Evolutionary conservation across 495 filamentous ascomycete genomes (phyloP).

Genomic region (Talaromyces stipitatus): DNA sequence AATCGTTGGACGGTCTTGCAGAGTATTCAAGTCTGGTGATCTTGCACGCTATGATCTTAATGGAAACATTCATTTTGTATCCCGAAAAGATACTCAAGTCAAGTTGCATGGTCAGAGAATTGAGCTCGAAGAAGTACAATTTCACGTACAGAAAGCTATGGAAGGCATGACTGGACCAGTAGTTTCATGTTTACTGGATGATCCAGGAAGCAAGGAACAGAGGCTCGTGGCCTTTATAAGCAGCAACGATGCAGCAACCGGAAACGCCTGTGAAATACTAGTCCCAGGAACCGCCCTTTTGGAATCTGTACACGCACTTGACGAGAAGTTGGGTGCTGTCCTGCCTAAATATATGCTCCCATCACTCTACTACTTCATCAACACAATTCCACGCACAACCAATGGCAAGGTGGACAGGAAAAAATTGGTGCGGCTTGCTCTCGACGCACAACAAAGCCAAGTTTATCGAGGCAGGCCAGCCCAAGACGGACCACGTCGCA

Average conservation of each 20-base stretch:
- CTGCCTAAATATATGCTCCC: slow-evolving; percentile 48
- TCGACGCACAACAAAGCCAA: slow-evolving; percentile 8
- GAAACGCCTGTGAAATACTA: too few relatives aligned
- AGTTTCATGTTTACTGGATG: too few relatives aligned
- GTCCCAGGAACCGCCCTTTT: too few relatives aligned
- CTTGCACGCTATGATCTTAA: slow-evolving; percentile 21
- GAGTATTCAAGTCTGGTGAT: slow-evolving; percentile 29
- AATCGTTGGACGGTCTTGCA: slow-evolving; percentile 26
- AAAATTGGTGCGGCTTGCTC: slow-evolving; percentile 21
- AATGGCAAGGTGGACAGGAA: slow-evolving; percentile 50
- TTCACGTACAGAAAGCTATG: too few relatives aligned
- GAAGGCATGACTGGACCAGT: too few relatives aligned
- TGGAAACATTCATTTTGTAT: slow-evolving; percentile 30
- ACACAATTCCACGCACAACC: slow-evolving; percentile 37
- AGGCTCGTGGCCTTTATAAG: too few relatives aligned
- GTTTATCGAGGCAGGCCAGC: slow-evolving; percentile 7
- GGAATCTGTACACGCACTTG: too few relatives aligned
- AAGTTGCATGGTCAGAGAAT: slow-evolving; percentile 37
- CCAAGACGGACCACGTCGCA: too few relatives aligned
- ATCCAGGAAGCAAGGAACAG: too few relatives aligned
- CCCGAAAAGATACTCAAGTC: slow-evolving; percentile 37
- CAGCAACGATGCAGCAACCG: too few relatives aligned
- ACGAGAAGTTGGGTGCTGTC: slow-evolving; percentile 3
- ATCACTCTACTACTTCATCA: slow-evolving; percentile 40
- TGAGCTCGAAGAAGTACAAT: slow-evolving; percentile 35